Base-by-base conservation (phyloP, 306 rosid genomes). In the Pachyrhizus erosus region DNA sequence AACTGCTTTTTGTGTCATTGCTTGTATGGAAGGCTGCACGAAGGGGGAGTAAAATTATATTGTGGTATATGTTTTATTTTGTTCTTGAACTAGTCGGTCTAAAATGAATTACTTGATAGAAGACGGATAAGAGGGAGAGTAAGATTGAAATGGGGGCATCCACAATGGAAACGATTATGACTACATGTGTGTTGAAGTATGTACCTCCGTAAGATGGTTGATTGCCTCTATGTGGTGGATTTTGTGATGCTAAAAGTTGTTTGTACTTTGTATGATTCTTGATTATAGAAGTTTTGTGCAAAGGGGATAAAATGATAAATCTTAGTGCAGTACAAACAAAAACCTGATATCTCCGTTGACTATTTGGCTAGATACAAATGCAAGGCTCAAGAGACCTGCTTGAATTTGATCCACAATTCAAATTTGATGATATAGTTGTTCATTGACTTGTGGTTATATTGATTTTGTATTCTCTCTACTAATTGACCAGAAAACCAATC, bases 401-500 rank as follows among this genome's bases (percentile, higher is more conserved):
- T 82, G 72, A 67, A 76, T 76, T 67, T 82, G 70, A 21, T 9
- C 58, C 23, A 31, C 29, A 11, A 54, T 24, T 64, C 29, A 52
- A 43, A 31, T 48, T 49, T 72, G 33, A 20, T 62, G 21, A 11
- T 27, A 1, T 17, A 26, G 24, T 61, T 51, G 57, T 79, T 24
- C 58, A 23, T 58, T 69, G 64, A 73, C 73, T 66, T 37, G 43
- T 43, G 46, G 52, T 27, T 31, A 33, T 87, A 21, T 13, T 82
- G 17, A 51, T 70, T 70, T 13, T 24, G 60, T 74, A 14, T 75
- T 60, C 79, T 45, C 75, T 62, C 66, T 48, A 33, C 61, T 13
- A 31, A 80, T 46, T 74, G 52, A 64, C 79, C 80, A 93, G 98
- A 81, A 91, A 92, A 71, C 90, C 93, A 45, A 93, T 95, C 73